A percentile compares a stretch with the other conserved stretches of the same genome.
These are phyloP conservation scores for Colletotrichum caudatum DNA, from an alignment of 2,329 filamentous ascomycete genomes.

Conservation along the genomic window DNA sequence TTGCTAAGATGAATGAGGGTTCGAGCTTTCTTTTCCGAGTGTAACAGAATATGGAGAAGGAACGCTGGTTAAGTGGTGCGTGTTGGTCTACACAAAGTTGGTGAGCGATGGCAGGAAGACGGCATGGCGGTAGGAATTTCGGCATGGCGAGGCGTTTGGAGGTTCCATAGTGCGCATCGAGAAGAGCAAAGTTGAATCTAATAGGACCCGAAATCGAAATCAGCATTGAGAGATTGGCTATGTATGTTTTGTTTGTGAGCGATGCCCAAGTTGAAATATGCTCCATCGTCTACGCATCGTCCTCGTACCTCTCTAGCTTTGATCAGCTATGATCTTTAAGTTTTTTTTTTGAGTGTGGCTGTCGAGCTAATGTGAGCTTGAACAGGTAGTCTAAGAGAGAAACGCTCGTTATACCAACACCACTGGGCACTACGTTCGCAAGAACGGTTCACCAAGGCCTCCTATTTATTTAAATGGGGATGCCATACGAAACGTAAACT, in stretches of 20 bases:
- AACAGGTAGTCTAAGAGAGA: not conserved
- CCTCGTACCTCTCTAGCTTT: not conserved
- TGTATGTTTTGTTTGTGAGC: not conserved
- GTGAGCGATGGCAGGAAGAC: not conserved
- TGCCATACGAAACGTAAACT: not conserved
- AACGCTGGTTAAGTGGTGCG: not conserved
- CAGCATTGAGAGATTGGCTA: not conserved
- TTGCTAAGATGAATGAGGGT: not conserved
- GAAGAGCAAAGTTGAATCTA: not conserved
- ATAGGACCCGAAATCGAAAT: not conserved
- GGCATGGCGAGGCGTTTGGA: constrained; percentile 31
- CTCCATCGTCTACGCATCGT: not conserved
- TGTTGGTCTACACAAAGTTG: constrained; percentile 6
- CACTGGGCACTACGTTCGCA: not conserved
- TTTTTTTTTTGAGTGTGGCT: not conserved
- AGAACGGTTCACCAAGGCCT: not conserved
- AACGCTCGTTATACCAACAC: not conserved
- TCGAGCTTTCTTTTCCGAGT: not conserved
- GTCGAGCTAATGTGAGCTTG: not conserved
- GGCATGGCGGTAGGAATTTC: constrained; percentile 9
- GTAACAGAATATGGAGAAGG: not conserved
- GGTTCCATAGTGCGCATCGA: not conserved
- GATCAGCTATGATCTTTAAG: not conserved
- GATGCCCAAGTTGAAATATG: not conserved
- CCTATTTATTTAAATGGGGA: not conserved